Conservation (phyloP, 768 basidiomycete genomes). For the Naganishia randhawae region DNA sequence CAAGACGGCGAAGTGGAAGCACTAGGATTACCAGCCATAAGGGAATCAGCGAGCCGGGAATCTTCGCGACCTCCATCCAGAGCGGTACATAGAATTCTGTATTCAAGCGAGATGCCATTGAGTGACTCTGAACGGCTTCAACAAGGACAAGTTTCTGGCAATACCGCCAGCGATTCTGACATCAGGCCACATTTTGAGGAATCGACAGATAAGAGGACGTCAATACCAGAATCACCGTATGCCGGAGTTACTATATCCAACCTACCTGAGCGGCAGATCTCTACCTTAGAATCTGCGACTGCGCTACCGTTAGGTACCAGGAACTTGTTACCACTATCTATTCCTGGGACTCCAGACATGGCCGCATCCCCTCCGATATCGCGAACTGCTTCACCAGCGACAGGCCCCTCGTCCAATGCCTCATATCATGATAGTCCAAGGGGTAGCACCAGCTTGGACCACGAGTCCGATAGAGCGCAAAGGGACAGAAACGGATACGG, state of each 20-base stretch:
- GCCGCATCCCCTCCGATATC: slow-evolving; percentile 10
- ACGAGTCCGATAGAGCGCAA: neutral
- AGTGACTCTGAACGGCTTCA: neutral
- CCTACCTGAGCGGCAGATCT: neutral
- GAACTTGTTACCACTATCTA: neutral
- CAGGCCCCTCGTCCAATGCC: neutral
- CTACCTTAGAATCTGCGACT: neutral
- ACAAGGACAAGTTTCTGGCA: neutral
- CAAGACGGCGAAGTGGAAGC: neutral
- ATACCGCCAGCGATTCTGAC: neutral
- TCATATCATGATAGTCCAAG: slow-evolving; percentile 4
- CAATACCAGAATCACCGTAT: neutral
- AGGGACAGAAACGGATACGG: neutral
- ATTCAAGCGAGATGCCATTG: neutral
- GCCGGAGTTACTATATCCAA: neutral
- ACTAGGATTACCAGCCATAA: neutral
- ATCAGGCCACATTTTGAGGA: neutral
- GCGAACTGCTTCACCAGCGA: neutral
- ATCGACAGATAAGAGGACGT: neutral
- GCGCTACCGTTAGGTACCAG: neutral
- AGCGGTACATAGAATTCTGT: neutral
- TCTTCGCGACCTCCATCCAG: slow-evolving; percentile 4
- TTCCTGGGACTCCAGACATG: neutral
- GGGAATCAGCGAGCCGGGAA: slow-evolving; percentile 1
- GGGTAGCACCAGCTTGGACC: neutral